Evolutionary conservation across 2,329 filamentous ascomycete species (phyloP).

Genomic region (Alternaria sp.): DNA sequence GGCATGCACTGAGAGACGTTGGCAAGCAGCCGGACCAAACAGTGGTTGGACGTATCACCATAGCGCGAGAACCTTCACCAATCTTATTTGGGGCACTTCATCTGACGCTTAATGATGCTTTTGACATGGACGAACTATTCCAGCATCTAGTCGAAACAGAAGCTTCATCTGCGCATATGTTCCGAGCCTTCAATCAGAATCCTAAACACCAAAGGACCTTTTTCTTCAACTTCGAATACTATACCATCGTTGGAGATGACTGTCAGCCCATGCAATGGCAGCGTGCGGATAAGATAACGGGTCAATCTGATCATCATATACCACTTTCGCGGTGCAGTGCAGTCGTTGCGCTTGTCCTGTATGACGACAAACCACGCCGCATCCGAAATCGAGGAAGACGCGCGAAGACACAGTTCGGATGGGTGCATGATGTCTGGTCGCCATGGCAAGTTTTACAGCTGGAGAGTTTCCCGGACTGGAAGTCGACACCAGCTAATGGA

Average conservation of each 20-base stretch:
- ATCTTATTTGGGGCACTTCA: slow-evolving; percentile 66
- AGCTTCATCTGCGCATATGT: slow-evolving; percentile 55
- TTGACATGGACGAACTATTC: slow-evolving; percentile 69
- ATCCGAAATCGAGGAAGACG: slow-evolving; percentile 59
- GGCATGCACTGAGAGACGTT: slow-evolving; percentile 42
- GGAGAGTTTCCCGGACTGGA: slow-evolving; percentile 56
- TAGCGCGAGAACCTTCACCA: slow-evolving; percentile 66
- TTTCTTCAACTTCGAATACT: slow-evolving; percentile 70
- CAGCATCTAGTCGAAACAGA: slow-evolving; percentile 59
- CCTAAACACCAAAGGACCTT: slow-evolving; percentile 62
- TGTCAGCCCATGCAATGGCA: slow-evolving; percentile 67
- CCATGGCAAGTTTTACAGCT: slow-evolving; percentile 62
- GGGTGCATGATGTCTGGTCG: slow-evolving; percentile 64
- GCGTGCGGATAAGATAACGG: slow-evolving; percentile 57
- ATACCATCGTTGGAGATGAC: slow-evolving; percentile 64
- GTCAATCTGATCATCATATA: slow-evolving; percentile 57
- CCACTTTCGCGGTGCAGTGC: slow-evolving; percentile 66
- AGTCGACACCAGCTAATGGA: slow-evolving; percentile 45
- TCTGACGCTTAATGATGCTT: slow-evolving; percentile 62
- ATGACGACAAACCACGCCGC: slow-evolving; percentile 58
- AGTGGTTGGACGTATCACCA: slow-evolving; percentile 64
- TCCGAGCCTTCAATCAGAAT: slow-evolving; percentile 57
- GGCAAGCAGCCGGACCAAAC: slow-evolving; percentile 47
- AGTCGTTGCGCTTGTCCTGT: slow-evolving; percentile 64
- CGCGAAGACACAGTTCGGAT: slow-evolving; percentile 57